These are phyloP conservation scores for Metschnikowia dekortorum DNA, from an alignment of 805 yeast genomes.

Conservation along the genomic window DNA sequence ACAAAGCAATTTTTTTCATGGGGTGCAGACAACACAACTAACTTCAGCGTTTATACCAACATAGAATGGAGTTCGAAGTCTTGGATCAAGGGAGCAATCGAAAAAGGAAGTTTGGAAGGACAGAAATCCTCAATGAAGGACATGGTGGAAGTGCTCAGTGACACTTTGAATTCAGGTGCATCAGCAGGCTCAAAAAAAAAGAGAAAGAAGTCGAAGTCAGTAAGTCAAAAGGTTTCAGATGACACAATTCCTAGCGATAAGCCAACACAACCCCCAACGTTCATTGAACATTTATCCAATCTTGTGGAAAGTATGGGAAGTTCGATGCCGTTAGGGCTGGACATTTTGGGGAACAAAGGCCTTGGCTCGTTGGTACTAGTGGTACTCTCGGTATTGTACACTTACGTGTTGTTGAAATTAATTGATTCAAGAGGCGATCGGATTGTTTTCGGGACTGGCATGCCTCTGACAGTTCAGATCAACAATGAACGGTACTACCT, in stretches of 20 bases:
- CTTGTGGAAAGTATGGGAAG: conserved; percentile 13
- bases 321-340: conserved; percentile 10
- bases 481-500: conserved; percentile 7
- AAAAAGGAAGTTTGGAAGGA: conserved; percentile 77
- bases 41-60: conserved; percentile 57
- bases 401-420: conserved; percentile 4
- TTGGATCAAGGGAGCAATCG: conserved; percentile 89
- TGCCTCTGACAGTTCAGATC: conserved; percentile 2
- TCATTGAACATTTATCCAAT: conserved; percentile 4
- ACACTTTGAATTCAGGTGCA: conserved; percentile 7
- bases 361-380: conserved; percentile 10
- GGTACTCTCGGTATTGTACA: conserved; percentile 7
- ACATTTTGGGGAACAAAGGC: conserved; percentile 7
- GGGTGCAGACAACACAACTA: conserved; percentile 62
- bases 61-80: conserved; percentile 88
- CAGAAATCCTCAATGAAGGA: conserved; percentile 43
- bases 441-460: background rate
- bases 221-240: conserved; percentile 1
- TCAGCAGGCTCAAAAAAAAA: conserved; percentile 11
- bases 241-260: background rate
- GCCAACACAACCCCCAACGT: background rate
- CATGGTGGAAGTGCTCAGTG: conserved; percentile 10
- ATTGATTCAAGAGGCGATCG: background rate
- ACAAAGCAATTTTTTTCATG: conserved; percentile 73
- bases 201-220: conserved; percentile 12